phyloP scores from a whole-genome alignment of 2,329 filamentous ascomycete species.

The Niveomyces coronatus region DNA sequence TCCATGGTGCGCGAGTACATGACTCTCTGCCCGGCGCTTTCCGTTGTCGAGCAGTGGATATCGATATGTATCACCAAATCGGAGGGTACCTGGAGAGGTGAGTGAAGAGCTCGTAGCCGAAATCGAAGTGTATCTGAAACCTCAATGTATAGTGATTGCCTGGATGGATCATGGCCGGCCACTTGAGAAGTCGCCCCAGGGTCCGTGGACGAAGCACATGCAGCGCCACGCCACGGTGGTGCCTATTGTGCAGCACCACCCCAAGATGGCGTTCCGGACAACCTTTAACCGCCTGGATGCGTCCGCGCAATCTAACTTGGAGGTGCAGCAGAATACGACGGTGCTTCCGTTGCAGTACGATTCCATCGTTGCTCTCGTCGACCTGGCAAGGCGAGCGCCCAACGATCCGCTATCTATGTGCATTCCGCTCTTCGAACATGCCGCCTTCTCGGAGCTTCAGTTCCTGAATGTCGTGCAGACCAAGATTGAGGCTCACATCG shows the following conservation, averaged over 20 bases:
- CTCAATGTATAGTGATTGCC: slow-evolving; percentile 5
- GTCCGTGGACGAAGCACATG: slow-evolving; percentile 10
- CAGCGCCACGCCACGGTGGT: slow-evolving; percentile 4
- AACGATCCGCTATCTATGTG: slow-evolving; percentile 10
- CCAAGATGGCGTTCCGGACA: slow-evolving; percentile 9
- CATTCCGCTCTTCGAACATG: slow-evolving; percentile 10
- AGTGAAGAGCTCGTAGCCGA: too few species aligned
- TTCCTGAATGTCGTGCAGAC: slow-evolving; percentile 11
- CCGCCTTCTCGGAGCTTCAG: slow-evolving; percentile 10
- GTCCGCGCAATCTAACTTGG: background rate
- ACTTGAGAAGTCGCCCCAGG: slow-evolving; percentile 9
- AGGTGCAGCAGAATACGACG: slow-evolving; percentile 3
- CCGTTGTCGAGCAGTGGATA: slow-evolving; percentile 11
- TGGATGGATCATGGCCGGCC: slow-evolving; percentile 11
- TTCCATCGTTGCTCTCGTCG: slow-evolving; percentile 6
- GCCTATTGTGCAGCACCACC: slow-evolving; percentile 10
- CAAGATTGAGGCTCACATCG: slow-evolving; percentile 3
- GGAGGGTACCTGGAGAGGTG: slow-evolving; percentile 5
- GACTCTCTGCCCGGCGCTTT: slow-evolving; percentile 9
- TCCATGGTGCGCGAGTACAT: slow-evolving; percentile 10
- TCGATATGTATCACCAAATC: slow-evolving; percentile 9
- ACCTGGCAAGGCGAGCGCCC: slow-evolving; percentile 7
- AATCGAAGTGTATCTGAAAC: too few species aligned
- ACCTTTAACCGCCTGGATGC: slow-evolving; percentile 3
- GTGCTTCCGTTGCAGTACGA: slow-evolving; percentile 9